These are phyloP conservation scores for Climacium dendroides DNA, from an alignment of 225 moss, liverwort and hornwort genomes.

Conservation along the genomic window DNA sequence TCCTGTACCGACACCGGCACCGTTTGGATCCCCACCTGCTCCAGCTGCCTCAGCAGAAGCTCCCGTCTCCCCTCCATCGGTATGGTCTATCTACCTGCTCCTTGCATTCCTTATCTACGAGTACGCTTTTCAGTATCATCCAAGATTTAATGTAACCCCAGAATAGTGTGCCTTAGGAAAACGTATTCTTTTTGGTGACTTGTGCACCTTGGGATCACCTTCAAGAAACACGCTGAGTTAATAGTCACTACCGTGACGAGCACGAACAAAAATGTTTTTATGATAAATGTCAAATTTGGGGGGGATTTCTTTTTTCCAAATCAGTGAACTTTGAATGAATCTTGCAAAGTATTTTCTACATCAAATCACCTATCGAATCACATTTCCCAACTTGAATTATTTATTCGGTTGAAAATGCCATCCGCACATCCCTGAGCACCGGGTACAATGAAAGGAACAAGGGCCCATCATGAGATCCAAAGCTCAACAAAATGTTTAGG, in stretches of 20 bases:
- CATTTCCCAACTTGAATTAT: fast-evolving
- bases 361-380: not conserved
- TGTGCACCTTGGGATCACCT: not conserved
- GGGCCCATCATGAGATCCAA: not conserved
- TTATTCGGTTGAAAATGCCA: not conserved
- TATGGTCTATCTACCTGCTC: not conserved
- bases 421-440: too few relatives aligned
- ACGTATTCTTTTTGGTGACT: too few relatives aligned
- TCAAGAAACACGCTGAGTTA: not conserved
- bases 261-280: too few relatives aligned
- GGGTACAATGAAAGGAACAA: too few relatives aligned
- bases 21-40: not conserved
- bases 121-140: not conserved
- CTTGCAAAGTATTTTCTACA: not conserved
- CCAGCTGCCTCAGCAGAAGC: not conserved
- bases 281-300: too few relatives aligned
- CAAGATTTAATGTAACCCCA: too few relatives aligned
- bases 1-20: not conserved
- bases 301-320: too few relatives aligned
- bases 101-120: too few relatives aligned
- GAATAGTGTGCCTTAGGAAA: not conserved
- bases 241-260: not conserved
- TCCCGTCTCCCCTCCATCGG: not conserved
- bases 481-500: not conserved
- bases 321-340: not conserved